phyloP scores from a whole-genome alignment of 139 green algal species.

The Micractinium conductrix region DNA sequence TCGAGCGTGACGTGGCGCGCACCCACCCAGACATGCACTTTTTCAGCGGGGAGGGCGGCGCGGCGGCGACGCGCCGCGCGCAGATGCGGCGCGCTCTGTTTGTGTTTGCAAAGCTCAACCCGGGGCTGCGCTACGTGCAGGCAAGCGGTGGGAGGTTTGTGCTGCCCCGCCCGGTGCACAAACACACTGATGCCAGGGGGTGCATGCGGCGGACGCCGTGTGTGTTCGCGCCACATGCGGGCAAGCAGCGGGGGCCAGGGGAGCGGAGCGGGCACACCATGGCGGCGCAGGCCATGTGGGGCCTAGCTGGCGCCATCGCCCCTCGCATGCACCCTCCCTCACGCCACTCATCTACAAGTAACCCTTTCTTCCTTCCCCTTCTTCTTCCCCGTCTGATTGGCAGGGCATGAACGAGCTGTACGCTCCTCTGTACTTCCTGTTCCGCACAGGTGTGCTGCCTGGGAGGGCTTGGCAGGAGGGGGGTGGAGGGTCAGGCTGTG shows the following conservation, averaged over 20 bases:
- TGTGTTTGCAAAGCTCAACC: conserved; percentile 98
- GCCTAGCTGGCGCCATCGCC: too few relatives aligned
- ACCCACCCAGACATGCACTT: conserved; percentile 98
- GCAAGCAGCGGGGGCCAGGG: too few relatives aligned
- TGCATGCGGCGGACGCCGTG: too few relatives aligned
- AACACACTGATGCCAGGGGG: too few relatives aligned
- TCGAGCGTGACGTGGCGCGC: conserved; percentile 92
- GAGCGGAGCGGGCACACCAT: too few relatives aligned
- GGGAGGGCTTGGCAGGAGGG: not conserved
- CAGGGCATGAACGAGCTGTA: conserved; percentile 98
- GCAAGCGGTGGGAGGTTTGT: not conserved
- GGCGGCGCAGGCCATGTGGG: too few relatives aligned
- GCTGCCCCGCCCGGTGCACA: too few relatives aligned
- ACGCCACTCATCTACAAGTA: too few relatives aligned
- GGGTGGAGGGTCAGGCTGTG: not conserved
- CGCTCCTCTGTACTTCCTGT: conserved; percentile 92
- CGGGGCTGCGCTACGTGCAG: conserved; percentile 95
- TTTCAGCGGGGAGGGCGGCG: conserved; percentile 76
- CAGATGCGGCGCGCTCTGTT: conserved; percentile 91
- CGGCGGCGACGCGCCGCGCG: conserved; percentile 40
- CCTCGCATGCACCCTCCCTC: too few relatives aligned
- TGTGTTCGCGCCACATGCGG: too few relatives aligned
- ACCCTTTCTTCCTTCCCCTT: too few relatives aligned
- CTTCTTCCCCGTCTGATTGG: too few relatives aligned
- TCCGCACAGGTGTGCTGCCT: conserved; percentile 54